Conservation (phyloP, 2,329 filamentous ascomycete species). For the Exophiala alcalophila region DNA sequence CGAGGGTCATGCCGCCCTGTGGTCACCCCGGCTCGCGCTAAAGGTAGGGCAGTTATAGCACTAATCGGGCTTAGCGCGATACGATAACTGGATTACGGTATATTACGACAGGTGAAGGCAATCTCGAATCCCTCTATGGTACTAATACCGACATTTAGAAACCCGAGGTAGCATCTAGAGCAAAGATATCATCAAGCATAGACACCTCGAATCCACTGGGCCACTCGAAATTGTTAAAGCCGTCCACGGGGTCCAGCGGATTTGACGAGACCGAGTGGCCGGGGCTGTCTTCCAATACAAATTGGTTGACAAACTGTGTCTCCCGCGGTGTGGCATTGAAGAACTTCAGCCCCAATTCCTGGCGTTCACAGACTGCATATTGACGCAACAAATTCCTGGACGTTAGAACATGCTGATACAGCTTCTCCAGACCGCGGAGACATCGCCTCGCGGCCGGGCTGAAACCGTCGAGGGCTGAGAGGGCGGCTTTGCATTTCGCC, state of each 20-base stretch:
- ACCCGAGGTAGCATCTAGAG: too few relatives aligned
- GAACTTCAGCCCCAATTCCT: too few relatives aligned
- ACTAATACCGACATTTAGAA: too few relatives aligned
- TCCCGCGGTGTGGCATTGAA: too few relatives aligned
- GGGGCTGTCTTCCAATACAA: neutral
- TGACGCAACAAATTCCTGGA: neutral
- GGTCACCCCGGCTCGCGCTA: too few relatives aligned
- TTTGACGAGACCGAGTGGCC: neutral
- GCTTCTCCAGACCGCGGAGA: conserved; percentile 4
- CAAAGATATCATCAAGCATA: conserved; percentile 10
- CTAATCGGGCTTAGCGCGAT: too few relatives aligned
- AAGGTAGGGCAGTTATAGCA: too few relatives aligned
- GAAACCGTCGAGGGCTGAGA: conserved; percentile 5
- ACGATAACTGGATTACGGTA: too few relatives aligned
- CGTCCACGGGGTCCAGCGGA: neutral
- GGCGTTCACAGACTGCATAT: too few relatives aligned
- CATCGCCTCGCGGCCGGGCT: conserved; percentile 1
- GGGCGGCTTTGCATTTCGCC: conserved; percentile 3
- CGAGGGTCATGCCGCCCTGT: too few relatives aligned
- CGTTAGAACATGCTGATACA: conserved; percentile 3
- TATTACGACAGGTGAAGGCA: too few relatives aligned
- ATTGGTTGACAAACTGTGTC: neutral
- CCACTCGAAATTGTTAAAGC: conserved; percentile 6
- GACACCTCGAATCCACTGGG: conserved; percentile 5
- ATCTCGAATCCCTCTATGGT: too few relatives aligned